Base-by-base conservation (phyloP, 441 rosid species). In the Breynia disticha region DNA sequence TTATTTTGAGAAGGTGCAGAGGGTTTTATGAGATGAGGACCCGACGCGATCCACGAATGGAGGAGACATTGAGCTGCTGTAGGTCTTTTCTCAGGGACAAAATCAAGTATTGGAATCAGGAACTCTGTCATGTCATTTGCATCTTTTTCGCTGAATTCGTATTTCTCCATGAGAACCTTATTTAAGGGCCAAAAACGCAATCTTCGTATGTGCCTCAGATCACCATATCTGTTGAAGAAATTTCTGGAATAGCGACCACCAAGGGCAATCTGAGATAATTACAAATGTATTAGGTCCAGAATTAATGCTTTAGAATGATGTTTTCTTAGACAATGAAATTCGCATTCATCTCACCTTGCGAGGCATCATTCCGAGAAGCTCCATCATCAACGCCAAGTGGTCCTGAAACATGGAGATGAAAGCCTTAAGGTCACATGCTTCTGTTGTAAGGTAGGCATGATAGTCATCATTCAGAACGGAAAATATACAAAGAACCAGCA, bases 301-400 rank as follows among this genome's bases (percentile, higher is more conserved):
- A 8, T 44, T 66, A 39, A 19, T 46, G 13, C 28, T 16, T 46
- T 42, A 52, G 42, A 44, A 50, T 18, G 11, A 48, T 11, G 53
- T 49, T 9, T 19, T 53, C 17, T 21, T 19, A 43, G 1, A 46
- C 44, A 50, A 16, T 35, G 19, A 52, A 24, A 61, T 51, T 17
- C 46, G 43, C 20, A 17, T 44, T n/a, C 16, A 15, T 35, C 63
- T 70, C 67, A 84, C 93, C 93, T 81, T 84, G 55, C 93, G 86
- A 0, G 93, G 93, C 81, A 84, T 79, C 84, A 72, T 72, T 21
- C 93, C 93, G 2, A 79, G 74, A 65, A 84, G 88, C 70, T 84
- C 88, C 86, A 81, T 81, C 93, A 84, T 81, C 64, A 84, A 68
- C 48, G 93, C 93, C 38, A 84, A 68, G 65, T 84, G 93, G 57